phyloP scores from a whole-genome alignment of 495 filamentous ascomycete genomes.

The Aspergillus funiculosus region DNA sequence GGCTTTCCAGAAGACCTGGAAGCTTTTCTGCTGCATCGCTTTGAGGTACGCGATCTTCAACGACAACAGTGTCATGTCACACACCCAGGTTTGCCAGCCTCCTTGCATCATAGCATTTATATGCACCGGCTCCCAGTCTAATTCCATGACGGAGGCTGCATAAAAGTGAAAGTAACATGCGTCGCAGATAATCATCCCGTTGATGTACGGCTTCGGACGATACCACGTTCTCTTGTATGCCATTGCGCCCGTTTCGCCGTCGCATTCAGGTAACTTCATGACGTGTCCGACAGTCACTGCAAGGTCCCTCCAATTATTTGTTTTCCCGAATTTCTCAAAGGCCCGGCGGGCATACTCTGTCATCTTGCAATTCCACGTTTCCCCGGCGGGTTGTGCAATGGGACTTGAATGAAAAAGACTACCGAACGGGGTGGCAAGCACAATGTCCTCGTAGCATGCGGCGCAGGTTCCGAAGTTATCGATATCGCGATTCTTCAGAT shows the following conservation, averaged over 20 bases:
- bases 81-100: not conserved
- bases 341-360: not conserved
- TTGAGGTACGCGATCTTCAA: conserved; percentile 1
- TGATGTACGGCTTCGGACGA: not conserved
- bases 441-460: not conserved
- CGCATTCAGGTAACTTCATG: not conserved
- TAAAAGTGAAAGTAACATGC: not conserved
- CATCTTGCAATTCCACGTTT: not conserved
- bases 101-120: not conserved
- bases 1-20: not conserved
- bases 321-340: not conserved
- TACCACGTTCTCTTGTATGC: not conserved
- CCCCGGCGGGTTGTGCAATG: not conserved
- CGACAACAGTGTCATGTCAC: not conserved
- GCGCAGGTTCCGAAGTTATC: not conserved
- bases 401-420: not conserved
- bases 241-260: not conserved
- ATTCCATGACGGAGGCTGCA: not conserved
- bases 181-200: not conserved
- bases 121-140: not conserved
- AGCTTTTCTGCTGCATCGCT: not conserved
- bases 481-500: not conserved
- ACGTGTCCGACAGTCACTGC: not conserved
- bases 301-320: not conserved
- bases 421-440: not conserved